Percentiles rank a stretch among this genome's conserved stretches.
These are phyloP conservation scores for Aureobasidium mangrovei DNA, from an alignment of 2,329 filamentous ascomycete genomes.

Conservation along the genomic window DNA sequence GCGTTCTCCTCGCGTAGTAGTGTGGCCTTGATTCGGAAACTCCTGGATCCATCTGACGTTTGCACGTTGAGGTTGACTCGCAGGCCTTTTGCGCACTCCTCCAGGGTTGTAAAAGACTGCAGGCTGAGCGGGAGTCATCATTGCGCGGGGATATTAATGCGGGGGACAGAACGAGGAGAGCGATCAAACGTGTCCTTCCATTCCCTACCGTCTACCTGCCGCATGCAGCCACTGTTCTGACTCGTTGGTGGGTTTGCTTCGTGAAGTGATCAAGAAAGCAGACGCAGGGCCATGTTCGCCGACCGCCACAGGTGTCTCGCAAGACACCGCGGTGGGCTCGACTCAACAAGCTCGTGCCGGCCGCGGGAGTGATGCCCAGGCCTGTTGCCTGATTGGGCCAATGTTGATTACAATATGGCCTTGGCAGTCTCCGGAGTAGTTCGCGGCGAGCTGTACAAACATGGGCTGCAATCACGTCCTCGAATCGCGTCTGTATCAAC, in stretches of 20 bases:
- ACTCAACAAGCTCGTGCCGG: not conserved
- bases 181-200: not conserved
- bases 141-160: not conserved
- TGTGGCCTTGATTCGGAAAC: not conserved
- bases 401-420: not conserved
- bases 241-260: not conserved
- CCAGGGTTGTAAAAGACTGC: not conserved
- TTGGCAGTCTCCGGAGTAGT: not conserved
- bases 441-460: not conserved
- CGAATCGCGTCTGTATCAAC: too few relatives aligned
- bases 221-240: not conserved
- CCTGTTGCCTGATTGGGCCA: not conserved
- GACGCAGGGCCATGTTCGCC: not conserved
- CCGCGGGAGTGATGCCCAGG: too few relatives aligned
- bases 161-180: not conserved
- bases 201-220: not conserved
- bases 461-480: too few relatives aligned
- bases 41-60: slow-evolving; percentile 9
- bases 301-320: not conserved
- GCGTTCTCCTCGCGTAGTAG: not conserved
- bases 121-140: not conserved
- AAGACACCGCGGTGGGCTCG: not conserved
- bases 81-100: slow-evolving; percentile 1
- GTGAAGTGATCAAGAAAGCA: not conserved
- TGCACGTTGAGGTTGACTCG: not conserved